phyloP scores from a whole-genome alignment of 2,329 filamentous ascomycete genomes.

The Fusarium avenaceum region DNA sequence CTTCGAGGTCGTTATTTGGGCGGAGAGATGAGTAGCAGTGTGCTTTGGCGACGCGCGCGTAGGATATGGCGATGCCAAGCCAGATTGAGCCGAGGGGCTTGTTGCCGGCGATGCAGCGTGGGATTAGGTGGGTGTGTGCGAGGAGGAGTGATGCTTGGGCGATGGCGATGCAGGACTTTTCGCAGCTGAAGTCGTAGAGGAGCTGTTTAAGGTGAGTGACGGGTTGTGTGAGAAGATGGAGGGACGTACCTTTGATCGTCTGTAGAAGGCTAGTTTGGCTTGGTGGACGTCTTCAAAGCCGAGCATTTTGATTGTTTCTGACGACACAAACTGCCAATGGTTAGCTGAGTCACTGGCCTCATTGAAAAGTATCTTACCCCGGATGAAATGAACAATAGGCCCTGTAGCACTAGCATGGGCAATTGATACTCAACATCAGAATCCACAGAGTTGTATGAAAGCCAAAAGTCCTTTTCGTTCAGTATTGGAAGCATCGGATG shows the following conservation, averaged over 20 bases:
- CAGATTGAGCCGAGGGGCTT: conserved; percentile 47
- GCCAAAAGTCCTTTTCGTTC: conserved; percentile 47
- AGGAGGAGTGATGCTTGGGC: conserved; percentile 44
- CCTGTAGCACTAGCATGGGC: conserved; percentile 44
- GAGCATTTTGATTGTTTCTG: conserved; percentile 35
- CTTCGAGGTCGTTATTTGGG: conserved; percentile 17
- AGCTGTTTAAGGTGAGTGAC: conserved; percentile 18
- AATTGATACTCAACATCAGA: conserved; percentile 20
- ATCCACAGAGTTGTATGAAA: conserved; percentile 38
- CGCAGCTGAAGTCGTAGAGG: conserved; percentile 47
- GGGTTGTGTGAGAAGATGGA: rapidly evolving
- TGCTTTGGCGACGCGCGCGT: conserved; percentile 44
- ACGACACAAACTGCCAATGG: conserved; percentile 33
- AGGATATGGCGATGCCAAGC: conserved; percentile 46
- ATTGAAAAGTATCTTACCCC: conserved; percentile 18
- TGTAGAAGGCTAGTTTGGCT: conserved; percentile 45
- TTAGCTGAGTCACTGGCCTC: not conserved
- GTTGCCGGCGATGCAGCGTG: conserved; percentile 44
- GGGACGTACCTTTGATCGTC: conserved; percentile 39
- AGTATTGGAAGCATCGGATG: conserved; percentile 49
- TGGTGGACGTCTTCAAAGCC: conserved; percentile 45
- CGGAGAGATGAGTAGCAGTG: conserved; percentile 42
- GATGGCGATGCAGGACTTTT: conserved; percentile 45
- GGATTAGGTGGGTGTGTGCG: conserved; percentile 45
- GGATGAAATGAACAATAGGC: conserved; percentile 42